phyloP scores from a whole-genome alignment of 2,329 filamentous ascomycete species.

The Paecilomyces sp. region DNA sequence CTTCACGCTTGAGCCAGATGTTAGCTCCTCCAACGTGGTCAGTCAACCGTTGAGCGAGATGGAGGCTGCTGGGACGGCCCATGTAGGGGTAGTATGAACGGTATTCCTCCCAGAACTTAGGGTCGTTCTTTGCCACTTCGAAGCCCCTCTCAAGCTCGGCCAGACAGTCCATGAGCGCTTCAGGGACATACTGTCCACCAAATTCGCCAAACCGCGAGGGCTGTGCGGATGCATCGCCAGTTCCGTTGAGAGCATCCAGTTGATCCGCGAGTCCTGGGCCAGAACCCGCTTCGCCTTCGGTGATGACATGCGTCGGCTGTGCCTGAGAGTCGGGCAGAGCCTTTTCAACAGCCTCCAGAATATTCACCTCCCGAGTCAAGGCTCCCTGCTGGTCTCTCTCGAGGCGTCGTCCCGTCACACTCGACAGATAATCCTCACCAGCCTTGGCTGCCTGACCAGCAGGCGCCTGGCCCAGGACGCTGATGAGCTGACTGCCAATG shows the following conservation, averaged over 20 bases:
- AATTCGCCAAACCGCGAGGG: constrained; percentile 91
- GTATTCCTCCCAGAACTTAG: constrained; percentile 95
- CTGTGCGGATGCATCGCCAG: constrained; percentile 51
- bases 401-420: constrained; percentile 54
- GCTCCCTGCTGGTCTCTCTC: constrained; percentile 38
- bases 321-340: constrained; percentile 47
- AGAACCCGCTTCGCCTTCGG: constrained; percentile 46
- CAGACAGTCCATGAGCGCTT: constrained; percentile 95
- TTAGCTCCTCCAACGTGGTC: constrained; percentile 85
- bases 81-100: constrained; percentile 95
- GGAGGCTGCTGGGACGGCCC: constrained; percentile 85
- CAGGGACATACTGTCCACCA: constrained; percentile 93
- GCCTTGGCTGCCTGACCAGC: constrained; percentile 60
- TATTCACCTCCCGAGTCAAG: constrained; percentile 59
- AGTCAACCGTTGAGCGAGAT: constrained; percentile 80
- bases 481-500: constrained; percentile 93
- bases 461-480: constrained; percentile 62
- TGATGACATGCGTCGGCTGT: constrained; percentile 58
- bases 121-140: constrained; percentile 76
- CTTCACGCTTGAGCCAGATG: constrained; percentile 97
- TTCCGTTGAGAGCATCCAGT: constrained; percentile 70
- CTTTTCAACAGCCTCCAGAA: constrained; percentile 60
- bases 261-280: constrained; percentile 71
- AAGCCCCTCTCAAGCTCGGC: constrained; percentile 87
- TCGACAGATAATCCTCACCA: constrained; percentile 80